These are phyloP conservation scores for Chalara sp. DNA, from an alignment of 2,329 filamentous ascomycete genomes.

Conservation along the genomic window DNA sequence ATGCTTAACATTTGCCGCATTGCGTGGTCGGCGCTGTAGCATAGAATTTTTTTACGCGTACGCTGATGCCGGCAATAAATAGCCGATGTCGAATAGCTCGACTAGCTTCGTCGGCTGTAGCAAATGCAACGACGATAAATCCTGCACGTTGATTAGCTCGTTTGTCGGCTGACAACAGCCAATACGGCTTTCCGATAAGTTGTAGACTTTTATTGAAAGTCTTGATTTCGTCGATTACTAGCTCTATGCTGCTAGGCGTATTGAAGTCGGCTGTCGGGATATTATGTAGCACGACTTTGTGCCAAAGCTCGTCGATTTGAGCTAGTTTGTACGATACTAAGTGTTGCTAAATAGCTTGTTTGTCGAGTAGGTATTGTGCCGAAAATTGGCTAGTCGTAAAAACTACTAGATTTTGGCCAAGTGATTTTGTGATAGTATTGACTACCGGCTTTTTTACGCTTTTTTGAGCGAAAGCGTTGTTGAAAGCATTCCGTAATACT, in stretches of 20 bases:
- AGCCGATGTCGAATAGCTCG: slow-evolving; percentile 2
- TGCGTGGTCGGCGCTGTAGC: not conserved
- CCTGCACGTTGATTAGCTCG: not conserved
- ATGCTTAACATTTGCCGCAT: slow-evolving; percentile 1
- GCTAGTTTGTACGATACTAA: not conserved
- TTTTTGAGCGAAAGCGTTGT: not conserved
- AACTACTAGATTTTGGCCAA: not conserved
- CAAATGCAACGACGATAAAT: slow-evolving; percentile 1
- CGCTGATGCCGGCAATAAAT: slow-evolving; percentile 1
- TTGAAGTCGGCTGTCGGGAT: not conserved
- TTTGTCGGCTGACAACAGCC: not conserved
- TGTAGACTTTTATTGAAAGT: slow-evolving; percentile 2
- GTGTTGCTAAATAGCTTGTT: not conserved
- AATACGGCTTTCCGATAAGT: not conserved
- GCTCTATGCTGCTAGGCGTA: not conserved
- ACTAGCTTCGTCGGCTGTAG: not conserved
- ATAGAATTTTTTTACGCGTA: not conserved
- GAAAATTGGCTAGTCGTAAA: not conserved
- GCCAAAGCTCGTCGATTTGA: not conserved
- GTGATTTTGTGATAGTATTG: not conserved
- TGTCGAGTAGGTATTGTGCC: not conserved
- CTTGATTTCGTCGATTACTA: not conserved
- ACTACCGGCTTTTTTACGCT: not conserved
- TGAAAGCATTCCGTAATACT: not conserved
- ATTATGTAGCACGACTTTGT: not conserved